A percentile compares a stretch with the other conserved stretches of the same genome.
These are phyloP conservation scores for Amanita pseudoporphyria DNA, from an alignment of 768 basidiomycete species.

Conservation along the genomic window DNA sequence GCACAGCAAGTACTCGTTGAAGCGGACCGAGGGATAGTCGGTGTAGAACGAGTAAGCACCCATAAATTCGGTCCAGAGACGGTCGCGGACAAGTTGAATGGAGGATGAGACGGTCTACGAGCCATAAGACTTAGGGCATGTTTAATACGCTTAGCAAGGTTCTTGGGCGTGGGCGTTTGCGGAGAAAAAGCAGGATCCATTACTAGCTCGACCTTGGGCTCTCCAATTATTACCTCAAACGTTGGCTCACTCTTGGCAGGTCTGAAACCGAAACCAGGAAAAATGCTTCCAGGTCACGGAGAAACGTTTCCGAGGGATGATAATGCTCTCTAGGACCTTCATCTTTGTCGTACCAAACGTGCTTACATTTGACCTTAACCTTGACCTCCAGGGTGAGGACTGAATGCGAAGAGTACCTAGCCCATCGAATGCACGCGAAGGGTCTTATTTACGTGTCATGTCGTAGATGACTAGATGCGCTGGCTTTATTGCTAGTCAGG, in stretches of 20 bases:
- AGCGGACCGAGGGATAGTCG: neutral
- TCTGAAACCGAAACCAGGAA: neutral
- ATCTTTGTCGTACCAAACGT: no score
- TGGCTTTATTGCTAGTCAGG: neutral
- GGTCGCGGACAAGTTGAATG: neutral
- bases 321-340: no score
- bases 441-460: neutral
- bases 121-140: neutral
- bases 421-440: neutral
- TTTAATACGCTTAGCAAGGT: neutral
- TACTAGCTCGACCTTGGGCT: no score
- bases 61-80: no score
- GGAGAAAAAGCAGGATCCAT: neutral
- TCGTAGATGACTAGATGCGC: neutral
- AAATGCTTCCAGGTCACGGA: slow-evolving; percentile 2
- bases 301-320: neutral
- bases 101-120: neutral
- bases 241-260: neutral
- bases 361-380: no score
- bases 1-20: neutral
- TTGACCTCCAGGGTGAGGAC: neutral
- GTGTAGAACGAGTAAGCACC: neutral
- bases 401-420: slow-evolving; percentile 4
- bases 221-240: neutral
- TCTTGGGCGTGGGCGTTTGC: neutral